Evolutionary conservation across 176 grass and related monocot genomes (phyloP), one percentile per base, ranked within the genome.

Genomic region (Echinochloa phyllopogon): DNA sequence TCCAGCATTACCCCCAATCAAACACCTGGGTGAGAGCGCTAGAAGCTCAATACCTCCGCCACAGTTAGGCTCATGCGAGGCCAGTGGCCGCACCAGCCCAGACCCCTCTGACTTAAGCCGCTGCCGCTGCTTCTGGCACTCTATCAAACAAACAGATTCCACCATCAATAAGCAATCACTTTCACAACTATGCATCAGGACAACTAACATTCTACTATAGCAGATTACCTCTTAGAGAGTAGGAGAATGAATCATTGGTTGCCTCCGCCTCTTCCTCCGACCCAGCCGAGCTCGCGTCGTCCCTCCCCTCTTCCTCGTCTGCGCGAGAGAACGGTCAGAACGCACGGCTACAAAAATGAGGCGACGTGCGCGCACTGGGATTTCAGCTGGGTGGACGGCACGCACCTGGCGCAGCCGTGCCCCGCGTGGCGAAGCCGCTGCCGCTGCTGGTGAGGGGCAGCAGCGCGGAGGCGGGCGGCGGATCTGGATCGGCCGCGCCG

Each of bases 21-120:
- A 41, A 75, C 86, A 93, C 58, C 95, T 86, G 6, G 95, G 95
- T 0, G 92, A 97, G 65, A 97, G 87, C 51, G 89, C 45, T 3
- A 82, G 79, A 37, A 89, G 52, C 16, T 97, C 94, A 75, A 88
- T 57, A 21, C 82, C 79, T 0, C 59, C 40, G 1, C 77, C 72
- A 25, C 72, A 51, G 6, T 68, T 91, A 61, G 83, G 52, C 74
- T 88, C 89, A 53, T 88, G 76, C 0, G 72, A 48, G 59, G 66
- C 83, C 8, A 64, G 62, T 0, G 65, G 8, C 42, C 39, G 76
- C 71, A 64, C 48, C 51, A 51, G 37, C 2, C 4, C 18, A 21
- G 78, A 49, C 14, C 68, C 88, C 47, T 92, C 89, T 49, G 90
- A 83, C 79, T 87, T 94, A 9, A 81, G 78, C 71, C 77, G 58